These are phyloP conservation scores for Suillus hirtellus DNA, from an alignment of 768 basidiomycete genomes.

Conservation along the genomic window DNA sequence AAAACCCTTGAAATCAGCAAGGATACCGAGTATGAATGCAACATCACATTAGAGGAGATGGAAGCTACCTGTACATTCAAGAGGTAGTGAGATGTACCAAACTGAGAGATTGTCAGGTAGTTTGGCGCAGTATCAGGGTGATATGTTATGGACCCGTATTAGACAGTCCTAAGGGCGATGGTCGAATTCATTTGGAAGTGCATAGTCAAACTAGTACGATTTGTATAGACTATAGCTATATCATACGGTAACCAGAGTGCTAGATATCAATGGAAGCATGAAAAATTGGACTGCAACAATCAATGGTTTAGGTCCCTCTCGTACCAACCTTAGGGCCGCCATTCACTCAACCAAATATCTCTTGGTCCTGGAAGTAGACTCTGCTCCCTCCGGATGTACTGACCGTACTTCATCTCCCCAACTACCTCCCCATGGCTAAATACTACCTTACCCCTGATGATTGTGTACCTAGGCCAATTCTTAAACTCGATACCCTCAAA, in stretches of 20 bases:
- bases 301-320: neutral
- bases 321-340: constrained; percentile 8
- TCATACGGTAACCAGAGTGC: neutral
- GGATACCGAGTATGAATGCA: too few relatives aligned
- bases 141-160: neutral
- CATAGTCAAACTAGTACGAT: neutral
- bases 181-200: neutral
- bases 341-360: constrained; percentile 15
- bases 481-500: constrained; percentile 34
- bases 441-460: constrained; percentile 21
- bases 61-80: too few relatives aligned
- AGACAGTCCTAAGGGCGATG: neutral
- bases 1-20: too few relatives aligned
- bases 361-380: constrained; percentile 15
- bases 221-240: neutral
- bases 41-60: too few relatives aligned
- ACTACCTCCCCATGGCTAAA: constrained; percentile 20
- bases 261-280: constrained; percentile 27
- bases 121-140: too few relatives aligned
- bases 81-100: too few relatives aligned
- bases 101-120: too few relatives aligned
- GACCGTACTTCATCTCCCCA: constrained; percentile 16
- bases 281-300: constrained; percentile 18
- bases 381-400: constrained; percentile 16
- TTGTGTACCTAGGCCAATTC: constrained; percentile 35